phyloP scores from a whole-genome alignment of 352 stramenopile species.

The Pythium guiyangense region DNA sequence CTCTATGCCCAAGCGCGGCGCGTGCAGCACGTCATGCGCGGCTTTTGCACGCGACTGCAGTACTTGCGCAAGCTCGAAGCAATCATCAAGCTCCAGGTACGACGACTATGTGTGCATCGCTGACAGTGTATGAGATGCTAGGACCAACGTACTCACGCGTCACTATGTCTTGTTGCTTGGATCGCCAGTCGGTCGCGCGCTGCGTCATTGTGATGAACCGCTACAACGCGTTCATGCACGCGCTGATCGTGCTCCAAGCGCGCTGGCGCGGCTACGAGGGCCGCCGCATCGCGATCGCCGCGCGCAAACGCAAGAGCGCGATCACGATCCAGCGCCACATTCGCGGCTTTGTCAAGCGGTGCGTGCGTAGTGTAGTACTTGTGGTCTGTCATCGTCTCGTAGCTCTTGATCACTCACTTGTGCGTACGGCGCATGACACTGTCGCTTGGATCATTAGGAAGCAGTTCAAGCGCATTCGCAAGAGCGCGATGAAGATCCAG shows the following conservation, averaged over 20 bases:
- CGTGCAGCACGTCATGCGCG: constrained; percentile 71
- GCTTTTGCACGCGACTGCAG: constrained; percentile 49
- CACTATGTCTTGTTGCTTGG: constrained; percentile 1
- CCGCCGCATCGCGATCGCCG: constrained; percentile 41
- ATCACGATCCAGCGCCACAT: constrained; percentile 64
- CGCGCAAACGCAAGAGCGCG: constrained; percentile 53
- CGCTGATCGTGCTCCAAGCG: constrained; percentile 59
- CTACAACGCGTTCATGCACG: constrained; percentile 57
- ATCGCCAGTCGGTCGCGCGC: constrained; percentile 63
- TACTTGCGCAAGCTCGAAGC: constrained; percentile 65
- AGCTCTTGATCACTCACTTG: background rate
- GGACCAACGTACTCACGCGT: too few species aligned
- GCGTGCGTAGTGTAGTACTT: constrained; percentile 1
- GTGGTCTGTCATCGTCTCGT: too few species aligned
- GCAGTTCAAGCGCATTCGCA: constrained; percentile 46
- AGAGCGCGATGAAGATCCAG: constrained; percentile 54
- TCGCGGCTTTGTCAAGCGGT: constrained; percentile 61
- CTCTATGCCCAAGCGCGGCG: constrained; percentile 58
- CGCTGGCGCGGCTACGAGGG: constrained; percentile 74
- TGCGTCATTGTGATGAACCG: constrained; percentile 75
- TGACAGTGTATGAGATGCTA: too few species aligned
- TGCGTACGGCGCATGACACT: background rate
- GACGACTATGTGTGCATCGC: background rate
- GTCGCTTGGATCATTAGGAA: constrained; percentile 17
- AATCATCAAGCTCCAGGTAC: constrained; percentile 76